Base-by-base conservation (phyloP, 1,284 basidiomycete genomes). In the Ganoderma lingzhi region DNA sequence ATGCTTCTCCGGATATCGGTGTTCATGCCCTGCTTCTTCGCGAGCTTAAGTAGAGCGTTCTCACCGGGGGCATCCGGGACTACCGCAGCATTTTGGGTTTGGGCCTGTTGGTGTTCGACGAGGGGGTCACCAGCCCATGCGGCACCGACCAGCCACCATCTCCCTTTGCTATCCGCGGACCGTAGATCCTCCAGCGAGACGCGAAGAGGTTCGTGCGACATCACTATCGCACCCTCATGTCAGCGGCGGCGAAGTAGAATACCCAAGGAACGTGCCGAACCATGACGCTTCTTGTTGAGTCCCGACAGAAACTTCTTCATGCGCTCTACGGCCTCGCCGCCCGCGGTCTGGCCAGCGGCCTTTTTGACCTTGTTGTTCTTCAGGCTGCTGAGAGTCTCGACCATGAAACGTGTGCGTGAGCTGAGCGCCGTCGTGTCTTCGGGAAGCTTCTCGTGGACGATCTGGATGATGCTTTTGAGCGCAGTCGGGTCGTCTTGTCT, bases 131-230 rank as follows among this genome's bases (percentile, higher is more conserved):
- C 97, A 37, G 89, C 88, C 97, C 97, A 99, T 1, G 95, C 97
- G 0, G 97, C 96, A 35, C 97, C 98, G 45, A 99, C 95, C 1
- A 99, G 86, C 98, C 98, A 99, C 98, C 98, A 99, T 82, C 97
- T 98, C 2, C 98, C 98, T 76, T 92, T 94, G 39, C 88, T 93
- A 67, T 95, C 91, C 0, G 96, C 93, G 1, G 91, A 89, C 69
- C 90, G 92, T 12, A 99, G 85, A 80, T 99, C 97, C n/a, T 88
- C 84, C 28, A 99, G 84, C 0, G 91, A 90, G 1, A 97, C 90
- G 1, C 95, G 92, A 9, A 98, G 85, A 0, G 96, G 91, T 66
- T 98, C 96, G 73, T 95, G 90, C 0, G 91, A 88, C 68, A 92
- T 83, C 2, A 95, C 96, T 96, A 69, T 17, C 19, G 6, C 14